A percentile compares a stretch with the other conserved stretches of the same genome.
These are phyloP conservation scores for Xerocomus nothofagi DNA, from an alignment of 1,284 basidiomycete species.

Conservation along the genomic window DNA sequence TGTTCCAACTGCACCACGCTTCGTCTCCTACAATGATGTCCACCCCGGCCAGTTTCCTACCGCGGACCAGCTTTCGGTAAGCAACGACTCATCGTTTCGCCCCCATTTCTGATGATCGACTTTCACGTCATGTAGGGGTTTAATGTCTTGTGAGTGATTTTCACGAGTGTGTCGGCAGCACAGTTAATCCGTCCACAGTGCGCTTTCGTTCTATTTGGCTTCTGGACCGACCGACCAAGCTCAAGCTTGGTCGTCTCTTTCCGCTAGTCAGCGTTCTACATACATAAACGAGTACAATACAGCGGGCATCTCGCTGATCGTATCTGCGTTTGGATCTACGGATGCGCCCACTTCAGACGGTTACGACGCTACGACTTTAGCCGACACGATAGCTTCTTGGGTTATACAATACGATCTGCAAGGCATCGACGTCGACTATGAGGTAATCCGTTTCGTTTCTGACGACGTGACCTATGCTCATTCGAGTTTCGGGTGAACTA, in stretches of 20 bases:
- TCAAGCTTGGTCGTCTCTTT: conserved; percentile 39
- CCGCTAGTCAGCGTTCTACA: conserved; percentile 39
- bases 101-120: not conserved
- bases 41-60: conserved; percentile 41
- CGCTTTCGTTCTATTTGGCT: conserved; percentile 48
- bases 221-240: conserved; percentile 51
- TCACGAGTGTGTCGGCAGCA: not conserved
- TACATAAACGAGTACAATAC: conserved; percentile 50
- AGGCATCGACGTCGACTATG: conserved; percentile 57
- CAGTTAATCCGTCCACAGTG: conserved; percentile 27
- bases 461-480: not conserved
- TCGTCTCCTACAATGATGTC: conserved; percentile 47
- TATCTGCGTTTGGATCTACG: conserved; percentile 50
- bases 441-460: conserved; percentile 28
- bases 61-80: conserved; percentile 41
- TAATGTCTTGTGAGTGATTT: conserved; percentile 36
- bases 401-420: conserved; percentile 50
- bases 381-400: conserved; percentile 48
- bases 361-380: conserved; percentile 41
- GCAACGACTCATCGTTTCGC: not conserved
- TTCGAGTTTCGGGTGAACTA: conserved; percentile 14
- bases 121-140: conserved; percentile 27
- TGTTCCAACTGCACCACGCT: conserved; percentile 45
- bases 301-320: conserved; percentile 54
- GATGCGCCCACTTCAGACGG: conserved; percentile 42